Base-by-base conservation (phyloP, 306 rosid species). In the Notholithocarpus densiflorus region DNA sequence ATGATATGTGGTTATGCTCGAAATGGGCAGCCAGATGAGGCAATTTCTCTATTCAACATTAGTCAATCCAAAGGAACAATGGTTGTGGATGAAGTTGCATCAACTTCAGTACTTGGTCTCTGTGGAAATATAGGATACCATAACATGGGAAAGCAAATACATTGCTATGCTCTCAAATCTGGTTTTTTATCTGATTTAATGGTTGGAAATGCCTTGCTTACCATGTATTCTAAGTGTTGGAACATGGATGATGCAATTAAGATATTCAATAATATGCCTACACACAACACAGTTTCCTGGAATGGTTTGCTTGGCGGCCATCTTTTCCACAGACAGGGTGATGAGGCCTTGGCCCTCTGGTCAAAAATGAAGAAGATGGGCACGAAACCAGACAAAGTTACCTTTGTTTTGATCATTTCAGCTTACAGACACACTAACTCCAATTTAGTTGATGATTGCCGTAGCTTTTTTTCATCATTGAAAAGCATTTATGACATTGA, bases 211-310 rank as follows among this genome's bases (percentile, higher is more conserved):
- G 93, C 95, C 48, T 61, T 87, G 57, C 79, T 91, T 43, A 83
- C 92, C 87, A 94, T 94, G 98, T 94, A 94, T 75, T 87, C 86
- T 13, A 91, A 94, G 88, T 94, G 97, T 70, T 90, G 93, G 89
- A 89, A 82, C 83, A 82, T 86, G 87, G 93, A 91, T 26, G 91
- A 88, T 72, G 97, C 92, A 17, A 72, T 82, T 76, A 80, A 76
- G 72, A 77, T 81, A 77, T 91, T 92, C 74, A 24, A 75, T 57
- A 32, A 75, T 66, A 92, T 94, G 91, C 60, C 87, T 57, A 74
- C 13, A 21, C 81, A 80, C 2, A 87, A 92, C 77, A 60, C 88
- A 56, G 95, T 94, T 79, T 89, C 98, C 17, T 94, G 97, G 97
- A 94, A 92, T 81, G 80, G 87, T 84, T 86, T 92, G 81, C 86